Evolutionary conservation across 257 asterid species (phyloP).

Genomic region (Fraxinus pennsylvanica): DNA sequence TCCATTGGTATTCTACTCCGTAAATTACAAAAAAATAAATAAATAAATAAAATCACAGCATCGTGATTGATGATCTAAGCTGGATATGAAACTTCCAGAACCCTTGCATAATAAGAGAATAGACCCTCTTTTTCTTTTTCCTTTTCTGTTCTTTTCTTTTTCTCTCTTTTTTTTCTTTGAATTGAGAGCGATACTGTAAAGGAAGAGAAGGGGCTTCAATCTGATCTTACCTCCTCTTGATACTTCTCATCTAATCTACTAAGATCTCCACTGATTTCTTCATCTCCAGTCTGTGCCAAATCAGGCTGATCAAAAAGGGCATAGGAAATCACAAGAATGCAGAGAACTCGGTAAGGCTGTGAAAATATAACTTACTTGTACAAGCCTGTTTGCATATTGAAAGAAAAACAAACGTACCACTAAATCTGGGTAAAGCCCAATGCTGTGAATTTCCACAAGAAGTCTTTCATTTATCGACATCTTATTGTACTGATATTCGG

Average conservation of each 20-base stretch:
- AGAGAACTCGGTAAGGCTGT: constrained; percentile 19
- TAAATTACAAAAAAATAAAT: no score
- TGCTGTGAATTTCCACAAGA: constrained; percentile 67
- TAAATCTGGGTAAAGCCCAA: constrained; percentile 79
- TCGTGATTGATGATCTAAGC: no score
- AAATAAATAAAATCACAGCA: no score
- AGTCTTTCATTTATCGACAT: constrained; percentile 76
- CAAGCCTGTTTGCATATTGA: constrained; percentile 22
- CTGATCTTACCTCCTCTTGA: constrained; percentile 65
- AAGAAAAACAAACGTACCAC: constrained; percentile 55
- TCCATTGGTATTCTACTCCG: no score
- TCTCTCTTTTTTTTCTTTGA: constrained; percentile 1
- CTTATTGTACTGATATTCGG: constrained; percentile 62
- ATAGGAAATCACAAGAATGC: constrained; percentile 25
- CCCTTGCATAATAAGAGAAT: no score
- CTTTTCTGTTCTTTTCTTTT: background rate
- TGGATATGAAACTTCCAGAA: no score
- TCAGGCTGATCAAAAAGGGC: constrained; percentile 47
- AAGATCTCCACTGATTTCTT: constrained; percentile 61
- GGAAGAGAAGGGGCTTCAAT: constrained; percentile 19
- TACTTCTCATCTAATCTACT: constrained; percentile 56
- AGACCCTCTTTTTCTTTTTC: no score
- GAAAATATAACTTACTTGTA: constrained; percentile 26
- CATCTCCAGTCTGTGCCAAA: constrained; percentile 58
- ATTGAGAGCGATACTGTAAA: constrained; percentile 13